Conservation (phyloP, 139 green algal species). For the Bryopsis sp. region DNA sequence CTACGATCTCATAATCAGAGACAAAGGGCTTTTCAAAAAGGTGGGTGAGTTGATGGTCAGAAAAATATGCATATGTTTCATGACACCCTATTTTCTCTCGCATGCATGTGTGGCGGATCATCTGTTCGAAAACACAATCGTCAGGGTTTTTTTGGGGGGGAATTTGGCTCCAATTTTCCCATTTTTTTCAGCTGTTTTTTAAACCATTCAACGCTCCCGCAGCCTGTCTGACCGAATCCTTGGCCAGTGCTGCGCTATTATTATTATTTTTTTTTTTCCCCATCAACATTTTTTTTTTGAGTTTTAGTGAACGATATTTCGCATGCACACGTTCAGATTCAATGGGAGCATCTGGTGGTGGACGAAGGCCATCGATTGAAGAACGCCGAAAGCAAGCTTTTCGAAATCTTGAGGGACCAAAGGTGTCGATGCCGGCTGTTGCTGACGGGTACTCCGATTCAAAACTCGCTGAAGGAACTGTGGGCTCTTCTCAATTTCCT, state of each 20-base stretch:
- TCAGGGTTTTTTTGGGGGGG: too few species aligned
- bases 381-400: conserved; percentile 53
- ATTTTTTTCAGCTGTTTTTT: too few species aligned
- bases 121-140: too few species aligned
- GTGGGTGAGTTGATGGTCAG: too few species aligned
- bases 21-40: conserved; percentile 51
- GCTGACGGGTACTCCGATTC: conserved; percentile 69
- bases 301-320: neutral
- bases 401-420: conserved; percentile 38
- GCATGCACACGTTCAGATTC: conserved; percentile 23
- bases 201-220: too few species aligned
- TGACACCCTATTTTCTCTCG: too few species aligned
- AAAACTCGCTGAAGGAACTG: conserved; percentile 54
- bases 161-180: too few species aligned
- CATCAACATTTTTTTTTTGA: neutral
- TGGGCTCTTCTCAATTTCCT: conserved; percentile 57
- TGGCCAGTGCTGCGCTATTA: neutral
- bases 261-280: neutral
- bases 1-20: conserved; percentile 59
- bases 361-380: conserved; percentile 77
- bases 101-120: too few species aligned
- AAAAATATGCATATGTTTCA: too few species aligned
- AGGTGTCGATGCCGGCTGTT: conserved; percentile 43
- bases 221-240: neutral
- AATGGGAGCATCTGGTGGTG: conserved; percentile 60